phyloP scores from a whole-genome alignment of 257 asterid genomes.

The Paraleonurus japonicus region DNA sequence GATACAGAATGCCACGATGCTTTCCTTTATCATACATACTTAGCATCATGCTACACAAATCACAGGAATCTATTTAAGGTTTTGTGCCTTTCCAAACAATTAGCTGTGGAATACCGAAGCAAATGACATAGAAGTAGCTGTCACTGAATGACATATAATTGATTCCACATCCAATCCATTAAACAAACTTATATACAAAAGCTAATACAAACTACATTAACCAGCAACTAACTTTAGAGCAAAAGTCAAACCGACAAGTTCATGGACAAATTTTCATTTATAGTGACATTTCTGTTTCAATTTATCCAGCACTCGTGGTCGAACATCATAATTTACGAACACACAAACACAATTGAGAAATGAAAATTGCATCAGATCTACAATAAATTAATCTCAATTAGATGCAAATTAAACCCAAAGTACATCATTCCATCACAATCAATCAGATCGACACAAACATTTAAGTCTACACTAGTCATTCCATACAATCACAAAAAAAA shows the following conservation, averaged over 20 bases:
- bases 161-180: not conserved
- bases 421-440: constrained; percentile 15
- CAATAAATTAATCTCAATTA: constrained; percentile 19
- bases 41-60: not conserved
- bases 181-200: not conserved
- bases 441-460: constrained; percentile 32
- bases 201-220: not conserved
- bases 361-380: constrained; percentile 28
- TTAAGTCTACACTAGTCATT: constrained; percentile 5
- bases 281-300: not conserved
- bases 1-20: not conserved
- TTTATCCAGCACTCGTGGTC: not conserved
- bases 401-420: constrained; percentile 9
- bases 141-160: not conserved
- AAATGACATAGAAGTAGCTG: not conserved
- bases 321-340: not conserved
- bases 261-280: not conserved
- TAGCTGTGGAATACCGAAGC: not conserved
- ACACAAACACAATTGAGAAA: not conserved
- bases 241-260: not conserved
- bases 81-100: not conserved
- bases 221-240: not conserved
- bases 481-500: constrained; percentile 3
- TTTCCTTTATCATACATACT: not conserved
- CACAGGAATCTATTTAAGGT: not conserved